Conservation (phyloP, 345 rosid species). For the Jatropha curcas region DNA sequence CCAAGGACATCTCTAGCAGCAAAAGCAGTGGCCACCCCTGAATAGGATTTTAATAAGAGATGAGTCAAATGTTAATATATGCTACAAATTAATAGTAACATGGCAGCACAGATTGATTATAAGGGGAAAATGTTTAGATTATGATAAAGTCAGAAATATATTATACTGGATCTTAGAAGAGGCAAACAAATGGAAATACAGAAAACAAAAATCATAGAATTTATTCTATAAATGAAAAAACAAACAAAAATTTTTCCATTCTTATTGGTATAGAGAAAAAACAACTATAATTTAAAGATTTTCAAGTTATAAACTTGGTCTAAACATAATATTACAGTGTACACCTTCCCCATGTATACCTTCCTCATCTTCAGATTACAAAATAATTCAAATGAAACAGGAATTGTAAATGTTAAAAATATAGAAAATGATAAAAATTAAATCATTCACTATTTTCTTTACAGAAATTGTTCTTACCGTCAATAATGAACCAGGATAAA, state of each 20-base stretch:
- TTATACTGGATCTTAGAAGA: no score
- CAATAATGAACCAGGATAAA: slow-evolving; percentile 3
- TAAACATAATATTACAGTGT: neutral
- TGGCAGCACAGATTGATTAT: neutral
- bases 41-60: slow-evolving; percentile 5
- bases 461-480: slow-evolving; percentile 9
- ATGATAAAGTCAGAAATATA: no score
- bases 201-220: no score
- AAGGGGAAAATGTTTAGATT: neutral
- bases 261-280: neutral
- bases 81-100: neutral
- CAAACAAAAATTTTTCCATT: no score
- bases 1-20: slow-evolving; percentile 92
- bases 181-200: no score
- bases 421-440: neutral
- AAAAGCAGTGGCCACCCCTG: slow-evolving; percentile 99
- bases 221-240: neutral
- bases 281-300: neutral
- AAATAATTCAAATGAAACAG: neutral
- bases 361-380: no score
- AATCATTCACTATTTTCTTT: neutral
- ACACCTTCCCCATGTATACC: neutral
- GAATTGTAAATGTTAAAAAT: neutral
- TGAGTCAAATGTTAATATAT: slow-evolving; percentile 4
- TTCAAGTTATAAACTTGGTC: neutral